phyloP scores from a whole-genome alignment of 495 filamentous ascomycete genomes.

The Daldinia vernicosa region DNA sequence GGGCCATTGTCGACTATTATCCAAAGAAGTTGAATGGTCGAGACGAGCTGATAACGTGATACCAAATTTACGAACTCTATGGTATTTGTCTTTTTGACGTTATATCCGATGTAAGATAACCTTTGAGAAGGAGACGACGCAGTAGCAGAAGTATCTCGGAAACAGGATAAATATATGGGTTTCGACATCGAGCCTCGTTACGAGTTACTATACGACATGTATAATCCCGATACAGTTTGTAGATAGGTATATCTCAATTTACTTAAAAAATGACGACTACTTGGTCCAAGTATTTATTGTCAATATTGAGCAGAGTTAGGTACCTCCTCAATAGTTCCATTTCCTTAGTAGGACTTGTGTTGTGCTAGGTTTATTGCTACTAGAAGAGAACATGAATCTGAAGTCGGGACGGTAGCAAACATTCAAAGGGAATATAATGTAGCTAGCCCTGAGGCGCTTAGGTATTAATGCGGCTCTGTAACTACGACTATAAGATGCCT shows the following conservation, averaged over 20 bases:
- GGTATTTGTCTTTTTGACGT: neutral
- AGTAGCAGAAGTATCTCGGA: neutral
- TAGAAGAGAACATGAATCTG: neutral
- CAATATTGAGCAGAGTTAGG: neutral
- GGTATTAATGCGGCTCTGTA: constrained; percentile 27
- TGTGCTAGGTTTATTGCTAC: neutral
- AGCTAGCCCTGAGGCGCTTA: neutral
- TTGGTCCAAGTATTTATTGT: neutral
- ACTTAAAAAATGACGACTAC: neutral
- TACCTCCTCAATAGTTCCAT: neutral
- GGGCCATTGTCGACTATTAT: neutral
- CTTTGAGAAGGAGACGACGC: neutral
- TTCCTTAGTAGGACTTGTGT: neutral
- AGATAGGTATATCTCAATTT: neutral
- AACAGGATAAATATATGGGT: neutral
- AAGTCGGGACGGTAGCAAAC: neutral
- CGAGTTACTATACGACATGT: neutral
- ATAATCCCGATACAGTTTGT: neutral
- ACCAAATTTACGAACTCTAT: neutral
- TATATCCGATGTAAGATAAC: neutral
- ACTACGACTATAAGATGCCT: neutral
- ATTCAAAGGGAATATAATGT: neutral
- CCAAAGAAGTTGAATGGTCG: neutral
- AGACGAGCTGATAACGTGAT: neutral
- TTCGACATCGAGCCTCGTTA: neutral